Base-by-base conservation (phyloP, 345 rosid species). In the Brassica incana region DNA sequence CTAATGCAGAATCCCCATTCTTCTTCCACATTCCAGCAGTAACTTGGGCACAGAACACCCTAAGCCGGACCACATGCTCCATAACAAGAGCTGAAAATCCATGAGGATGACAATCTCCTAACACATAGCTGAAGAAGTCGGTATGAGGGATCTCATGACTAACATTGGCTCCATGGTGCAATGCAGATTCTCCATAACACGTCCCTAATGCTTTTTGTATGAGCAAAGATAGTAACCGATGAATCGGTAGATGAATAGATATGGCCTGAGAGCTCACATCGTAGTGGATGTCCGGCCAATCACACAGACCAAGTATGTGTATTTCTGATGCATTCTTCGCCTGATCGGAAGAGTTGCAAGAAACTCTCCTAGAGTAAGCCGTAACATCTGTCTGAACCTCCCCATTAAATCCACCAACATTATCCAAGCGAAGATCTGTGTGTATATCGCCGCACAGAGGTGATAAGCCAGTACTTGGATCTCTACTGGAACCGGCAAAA, bases 21-120 rank as follows among this genome's bases (percentile, higher is more conserved):
- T 85, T 95, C 78, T 85, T 88, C 99, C 99, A 95, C 98, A 93
- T 91, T 83, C 97, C 97, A 77, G 97, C 94, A 69, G 79, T 88
- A 80, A 95, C 92, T 78, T 95, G 87, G 35, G 99, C 91, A 84
- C 92, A 91, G 73, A 95, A 95, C 27, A 88, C 99, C 89, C 97
- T 89, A 77, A 87, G 83, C 62, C 91, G 99, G 61, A 95, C 79
- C 66, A 94, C 93, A 85, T 93, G 94, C 87, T 93, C 99, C 98
- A 93, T 91, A 74, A 88, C 78, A 77, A 85, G 88, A 4, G 92
- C 94, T 66, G 98, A 87, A 86, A 95, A 93, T 58, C 98, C 98
- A 67, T 3, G 40, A 2, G 98, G 97, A 72, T 90, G 91, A 85
- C 87, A 90, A 43, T 84, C 85, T 68, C 83, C 75, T 38, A 95